These are phyloP conservation scores for Batrachochytrium dendrobatidis DNA, from an alignment of 371 early-diverging fungal genomes.

Conservation along the genomic window DNA sequence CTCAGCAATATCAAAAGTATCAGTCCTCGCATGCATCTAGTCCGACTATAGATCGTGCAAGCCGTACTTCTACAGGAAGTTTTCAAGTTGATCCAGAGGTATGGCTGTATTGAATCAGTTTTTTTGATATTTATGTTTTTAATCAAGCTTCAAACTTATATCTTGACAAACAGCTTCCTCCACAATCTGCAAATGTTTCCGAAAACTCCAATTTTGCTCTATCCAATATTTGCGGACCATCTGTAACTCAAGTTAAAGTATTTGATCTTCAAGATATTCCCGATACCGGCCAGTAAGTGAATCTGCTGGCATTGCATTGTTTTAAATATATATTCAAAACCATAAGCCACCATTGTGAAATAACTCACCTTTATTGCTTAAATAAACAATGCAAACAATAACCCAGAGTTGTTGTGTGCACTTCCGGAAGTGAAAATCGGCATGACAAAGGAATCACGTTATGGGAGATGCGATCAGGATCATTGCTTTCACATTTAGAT, in stretches of 20 bases:
- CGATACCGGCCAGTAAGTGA: conserved; percentile 16
- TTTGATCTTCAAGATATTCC: conserved; percentile 29
- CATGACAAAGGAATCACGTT: conserved; percentile 32
- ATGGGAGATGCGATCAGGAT: conserved; percentile 34
- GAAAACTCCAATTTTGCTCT: conserved; percentile 37
- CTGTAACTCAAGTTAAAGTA: conserved; percentile 22
- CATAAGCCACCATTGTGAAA: background rate
- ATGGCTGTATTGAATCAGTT: background rate
- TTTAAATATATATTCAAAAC: background rate
- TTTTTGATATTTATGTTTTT: background rate
- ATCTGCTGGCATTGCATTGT: background rate
- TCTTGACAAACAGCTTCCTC: background rate
- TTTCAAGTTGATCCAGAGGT: background rate
- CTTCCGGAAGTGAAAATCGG: conserved; percentile 34
- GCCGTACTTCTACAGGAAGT: background rate
- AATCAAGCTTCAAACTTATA: too few relatives aligned
- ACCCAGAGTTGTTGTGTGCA: conserved; percentile 28
- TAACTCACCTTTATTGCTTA: background rate
- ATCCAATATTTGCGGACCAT: conserved; percentile 30
- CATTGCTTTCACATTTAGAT: conserved; percentile 30
- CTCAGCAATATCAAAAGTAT: too few relatives aligned
- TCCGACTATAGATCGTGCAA: background rate
- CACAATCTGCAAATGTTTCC: background rate
- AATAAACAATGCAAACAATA: too few relatives aligned
- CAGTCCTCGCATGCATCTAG: background rate